Percentiles rank a stretch among this genome's conserved stretches.
Conservation (phyloP, 164 flowering plant genomes). For the Amborella trichopoda region DNA sequence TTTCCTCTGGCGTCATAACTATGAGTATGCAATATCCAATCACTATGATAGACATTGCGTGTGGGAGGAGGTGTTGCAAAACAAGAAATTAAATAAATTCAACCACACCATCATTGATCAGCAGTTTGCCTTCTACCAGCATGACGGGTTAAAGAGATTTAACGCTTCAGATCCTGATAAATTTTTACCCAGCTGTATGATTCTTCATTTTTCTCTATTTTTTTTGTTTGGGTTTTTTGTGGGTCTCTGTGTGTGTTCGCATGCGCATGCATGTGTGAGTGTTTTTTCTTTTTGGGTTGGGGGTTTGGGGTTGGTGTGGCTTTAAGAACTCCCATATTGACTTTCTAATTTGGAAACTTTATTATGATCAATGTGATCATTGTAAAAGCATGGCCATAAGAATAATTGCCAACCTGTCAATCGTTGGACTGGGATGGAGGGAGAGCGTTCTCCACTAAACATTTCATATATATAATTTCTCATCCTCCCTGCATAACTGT, state of each 20-base stretch:
- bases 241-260: not conserved
- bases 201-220: constrained; percentile 1
- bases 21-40: constrained; percentile 88
- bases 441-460: too few species aligned
- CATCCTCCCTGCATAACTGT: too few species aligned
- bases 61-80: constrained; percentile 96
- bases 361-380: too few species aligned
- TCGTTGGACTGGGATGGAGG: too few species aligned
- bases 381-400: too few species aligned
- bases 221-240: not conserved
- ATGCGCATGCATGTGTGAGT: too few species aligned
- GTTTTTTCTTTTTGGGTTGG: too few species aligned
- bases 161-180: constrained; percentile 66
- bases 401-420: too few species aligned
- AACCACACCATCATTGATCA: constrained; percentile 85
- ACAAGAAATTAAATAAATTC: constrained; percentile 86
- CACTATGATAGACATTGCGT: constrained; percentile 95
- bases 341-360: too few species aligned
- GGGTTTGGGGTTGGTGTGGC: too few species aligned
- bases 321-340: too few species aligned
- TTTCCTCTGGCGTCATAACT: constrained; percentile 80
- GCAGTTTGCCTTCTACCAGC: constrained; percentile 79
- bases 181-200: constrained; percentile 89
- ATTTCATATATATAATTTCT: too few species aligned
- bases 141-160: constrained; percentile 81